phyloP scores from a whole-genome alignment of 2,329 filamentous ascomycete species.

The Waltergamsia citrina region DNA sequence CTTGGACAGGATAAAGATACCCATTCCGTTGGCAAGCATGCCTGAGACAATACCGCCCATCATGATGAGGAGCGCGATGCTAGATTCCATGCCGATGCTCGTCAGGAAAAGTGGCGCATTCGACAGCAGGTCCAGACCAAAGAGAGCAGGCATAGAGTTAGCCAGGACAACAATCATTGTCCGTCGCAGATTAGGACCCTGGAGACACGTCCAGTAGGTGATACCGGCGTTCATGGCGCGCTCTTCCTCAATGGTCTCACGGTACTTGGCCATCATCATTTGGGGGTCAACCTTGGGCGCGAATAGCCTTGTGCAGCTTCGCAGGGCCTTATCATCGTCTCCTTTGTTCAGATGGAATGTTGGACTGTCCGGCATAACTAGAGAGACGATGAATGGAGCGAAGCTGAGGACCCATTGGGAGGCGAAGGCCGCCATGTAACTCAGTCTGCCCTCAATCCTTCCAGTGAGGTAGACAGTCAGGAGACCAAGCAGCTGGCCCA shows the following conservation, averaged over 20 bases:
- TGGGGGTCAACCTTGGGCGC: conserved; percentile 2
- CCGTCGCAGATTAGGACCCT: conserved; percentile 27
- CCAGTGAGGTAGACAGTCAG: conserved; percentile 23
- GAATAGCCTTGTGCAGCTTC: conserved; percentile 36
- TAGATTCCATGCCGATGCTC: conserved; percentile 19
- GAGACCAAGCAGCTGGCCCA: conserved; percentile 38
- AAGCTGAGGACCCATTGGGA: conserved; percentile 33
- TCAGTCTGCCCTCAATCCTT: conserved; percentile 14
- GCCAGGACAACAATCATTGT: conserved; percentile 31
- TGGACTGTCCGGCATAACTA: conserved; percentile 40
- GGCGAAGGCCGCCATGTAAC: conserved; percentile 29
- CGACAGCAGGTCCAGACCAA: conserved; percentile 32
- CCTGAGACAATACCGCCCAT: conserved; percentile 34
- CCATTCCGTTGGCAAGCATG: conserved; percentile 29
- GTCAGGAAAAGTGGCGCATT: conserved; percentile 29
- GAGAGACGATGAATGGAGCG: conserved; percentile 28
- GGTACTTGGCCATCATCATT: background rate
- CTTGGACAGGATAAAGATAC: conserved; percentile 30
- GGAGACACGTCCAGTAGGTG: conserved; percentile 34
- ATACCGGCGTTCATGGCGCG: conserved; percentile 12
- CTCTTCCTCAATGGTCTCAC: conserved; percentile 28
- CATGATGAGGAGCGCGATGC: conserved; percentile 28
- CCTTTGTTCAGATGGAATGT: conserved; percentile 34
- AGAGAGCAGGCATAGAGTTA: conserved; percentile 30
- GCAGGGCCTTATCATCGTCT: conserved; percentile 25